Evolutionary conservation across 1,284 basidiomycete genomes (phyloP), one percentile per base, ranked within the genome.

Genomic region (Vanrija pseudolonga): DNA sequence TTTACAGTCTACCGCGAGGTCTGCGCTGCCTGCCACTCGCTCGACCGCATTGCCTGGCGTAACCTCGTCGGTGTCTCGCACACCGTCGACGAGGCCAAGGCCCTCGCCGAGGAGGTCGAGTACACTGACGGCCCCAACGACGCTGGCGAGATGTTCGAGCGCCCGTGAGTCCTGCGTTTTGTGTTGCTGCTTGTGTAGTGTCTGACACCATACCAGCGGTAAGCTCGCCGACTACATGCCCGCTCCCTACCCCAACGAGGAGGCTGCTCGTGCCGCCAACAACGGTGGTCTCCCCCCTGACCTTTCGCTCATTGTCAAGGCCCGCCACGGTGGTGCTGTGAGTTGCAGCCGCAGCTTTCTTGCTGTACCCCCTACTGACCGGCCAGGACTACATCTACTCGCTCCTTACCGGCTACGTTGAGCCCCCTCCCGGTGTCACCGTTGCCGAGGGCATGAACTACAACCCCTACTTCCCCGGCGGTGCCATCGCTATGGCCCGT

Each of bases 11-110:
- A 99, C 83, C 90, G 93, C 59, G 95, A 98, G 80, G 96, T 99
- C 56, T 98, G 96, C 77, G 89, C 95, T 6, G 90, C 96, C 17
- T 99, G 96, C 80, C 96, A 99, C 79, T 98, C 96, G 45, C 86
- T 99, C 57, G 91, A 98, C 81, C 92, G 96, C 69, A 94, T 98
- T 74, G 96, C 96, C 60, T 99, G 96, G 96, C 90, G 96, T 74
- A 99, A 98, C 81, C 82, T 99, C 57, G 96, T 99, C 66, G 96
- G 93, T 73, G 91, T 97, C 56, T 97, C 93, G 38, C 96, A 98
- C 80, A 91, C 88, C 60, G 95, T 83, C 48, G 90, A 95, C 66
- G 95, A 99, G 79, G 84, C 82, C 61, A 91, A 91, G 78, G 82
- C 82, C 9, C 86, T 98, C 88, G 95, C 96, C 36, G 94, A 95